These are phyloP conservation scores for Apophysomyces trapeziformis DNA, from an alignment of 371 early-diverging fungal genomes.

Conservation along the genomic window DNA sequence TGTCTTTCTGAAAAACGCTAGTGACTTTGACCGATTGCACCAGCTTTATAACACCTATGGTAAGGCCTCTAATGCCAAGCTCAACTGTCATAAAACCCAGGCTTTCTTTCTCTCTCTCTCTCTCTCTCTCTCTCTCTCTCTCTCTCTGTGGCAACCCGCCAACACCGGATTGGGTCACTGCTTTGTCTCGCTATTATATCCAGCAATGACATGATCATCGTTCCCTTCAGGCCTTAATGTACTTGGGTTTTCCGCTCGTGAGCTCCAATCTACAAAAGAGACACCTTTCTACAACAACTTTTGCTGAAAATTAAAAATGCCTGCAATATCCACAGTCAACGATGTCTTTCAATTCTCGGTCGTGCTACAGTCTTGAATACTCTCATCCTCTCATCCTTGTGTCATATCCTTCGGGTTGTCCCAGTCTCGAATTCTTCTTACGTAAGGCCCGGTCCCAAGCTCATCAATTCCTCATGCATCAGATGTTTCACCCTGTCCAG, in stretches of 20 bases:
- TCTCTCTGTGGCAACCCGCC: neutral
- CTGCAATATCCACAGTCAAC: constrained; percentile 12
- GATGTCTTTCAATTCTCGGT: constrained; percentile 20
- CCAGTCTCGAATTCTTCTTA: constrained; percentile 1
- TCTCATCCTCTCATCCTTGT: constrained; percentile 18
- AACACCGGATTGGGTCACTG: neutral
- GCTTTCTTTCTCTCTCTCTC: too few species aligned
- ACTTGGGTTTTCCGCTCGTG: constrained; percentile 28
- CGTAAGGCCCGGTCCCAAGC: neutral
- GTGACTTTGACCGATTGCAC: constrained; percentile 15
- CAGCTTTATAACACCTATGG: constrained; percentile 1
- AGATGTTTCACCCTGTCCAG: constrained; percentile 13
- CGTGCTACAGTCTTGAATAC: constrained; percentile 21
- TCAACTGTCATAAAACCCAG: too few species aligned
- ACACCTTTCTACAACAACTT: constrained; percentile 14
- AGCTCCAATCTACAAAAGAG: constrained; percentile 17
- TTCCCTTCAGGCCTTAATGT: constrained; percentile 3
- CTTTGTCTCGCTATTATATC: neutral
- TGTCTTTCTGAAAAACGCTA: constrained; percentile 19
- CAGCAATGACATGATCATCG: constrained; percentile 20
- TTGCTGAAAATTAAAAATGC: constrained; percentile 12
- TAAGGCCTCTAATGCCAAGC: neutral
- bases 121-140: too few species aligned
- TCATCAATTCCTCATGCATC: constrained; percentile 4
- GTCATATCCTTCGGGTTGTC: constrained; percentile 19